Evolutionary conservation across 2,329 filamentous ascomycete species (phyloP), one percentile per base, ranked within the genome.

Genomic region (Fusarium floridanum): DNA sequence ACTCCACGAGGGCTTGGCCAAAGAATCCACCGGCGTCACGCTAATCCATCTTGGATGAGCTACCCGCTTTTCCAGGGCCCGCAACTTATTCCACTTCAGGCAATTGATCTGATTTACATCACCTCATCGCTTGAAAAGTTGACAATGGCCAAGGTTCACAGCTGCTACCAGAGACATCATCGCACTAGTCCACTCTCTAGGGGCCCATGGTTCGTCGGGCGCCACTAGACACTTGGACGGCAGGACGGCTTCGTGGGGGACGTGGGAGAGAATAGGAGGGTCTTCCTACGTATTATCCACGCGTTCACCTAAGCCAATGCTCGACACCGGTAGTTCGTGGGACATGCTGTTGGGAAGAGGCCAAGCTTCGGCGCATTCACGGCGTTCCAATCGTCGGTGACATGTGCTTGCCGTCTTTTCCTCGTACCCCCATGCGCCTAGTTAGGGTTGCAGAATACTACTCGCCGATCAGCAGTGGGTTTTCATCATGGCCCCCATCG

Each of bases 101-200:
- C 12, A 48, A 48, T 53, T 62, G 60, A 53, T 50, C 60, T 61
- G 29, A 32, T 37, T 37, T 39, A 39, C 32, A 62, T 53, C 60
- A 62, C 60, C 27, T 61, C 59, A 61, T 34, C 37, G 39, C 59
- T 45, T 45, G 11, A 5, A 17, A 41, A 8, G 10, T 11, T 61
- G 9, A 34, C 39, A 37, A 37, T 37, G 6, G 9, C 57, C 37
- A 45, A 61, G 41, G 57, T 45, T 36, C 60, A 61, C 29, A 29
- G 6, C 56, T 60, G 12, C 41, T 43, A 20, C 60, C 57, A 61
- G 43, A 29, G 55, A 27, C 34, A 10, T 37, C 53, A 59, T 27
- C 34, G 55, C 34, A 24, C 55, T 59, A 59, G 55, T 8, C 34
- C 55, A 59, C 32, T 37, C 10, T 27, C 53, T 12, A 56, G 32